A percentile compares a stretch with the other conserved stretches of the same genome.
Conservation (phyloP, 441 rosid genomes). For the Aquilaria agallochum region DNA sequence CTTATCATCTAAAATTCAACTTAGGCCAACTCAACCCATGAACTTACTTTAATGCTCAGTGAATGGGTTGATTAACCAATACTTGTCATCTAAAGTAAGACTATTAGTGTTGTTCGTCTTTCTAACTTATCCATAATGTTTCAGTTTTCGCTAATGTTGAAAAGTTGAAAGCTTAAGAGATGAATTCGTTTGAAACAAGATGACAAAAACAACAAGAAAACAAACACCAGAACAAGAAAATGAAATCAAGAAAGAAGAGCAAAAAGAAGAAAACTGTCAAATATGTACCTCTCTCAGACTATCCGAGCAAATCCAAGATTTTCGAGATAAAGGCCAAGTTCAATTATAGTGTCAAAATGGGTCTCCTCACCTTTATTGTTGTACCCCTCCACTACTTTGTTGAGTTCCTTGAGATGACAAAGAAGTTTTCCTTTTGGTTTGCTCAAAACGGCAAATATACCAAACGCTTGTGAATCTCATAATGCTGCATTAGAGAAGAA, state of each 20-base stretch:
- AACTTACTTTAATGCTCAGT: no score
- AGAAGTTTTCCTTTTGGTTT: slow-evolving; percentile 30
- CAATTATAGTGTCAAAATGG: slow-evolving; percentile 70
- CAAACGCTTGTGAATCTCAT: no score
- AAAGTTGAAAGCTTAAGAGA: no score
- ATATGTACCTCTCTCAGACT: slow-evolving; percentile 31
- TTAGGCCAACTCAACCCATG: no score
- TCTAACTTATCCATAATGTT: background rate
- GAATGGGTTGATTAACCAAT: no score
- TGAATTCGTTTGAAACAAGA: background rate
- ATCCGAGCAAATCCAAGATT: slow-evolving; percentile 63
- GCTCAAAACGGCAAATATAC: no score
- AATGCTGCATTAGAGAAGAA: slow-evolving; percentile 33
- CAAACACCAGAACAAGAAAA: slow-evolving; percentile 8
- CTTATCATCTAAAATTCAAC: no score
- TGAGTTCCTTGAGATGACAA: slow-evolving; percentile 68
- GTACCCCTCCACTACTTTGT: slow-evolving; percentile 69
- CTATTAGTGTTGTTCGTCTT: no score
- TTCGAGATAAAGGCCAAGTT: slow-evolving; percentile 50
- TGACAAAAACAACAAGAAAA: slow-evolving; percentile 1
- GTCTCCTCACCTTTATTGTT: slow-evolving; percentile 40
- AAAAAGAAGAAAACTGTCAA: slow-evolving; percentile 34
- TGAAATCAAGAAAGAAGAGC: slow-evolving; percentile 17
- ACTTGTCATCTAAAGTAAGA: no score
- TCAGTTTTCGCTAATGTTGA: slow-evolving; percentile 48